These are phyloP conservation scores for Pulveroboletus frians DNA, from an alignment of 768 basidiomycete species.

Conservation along the genomic window DNA sequence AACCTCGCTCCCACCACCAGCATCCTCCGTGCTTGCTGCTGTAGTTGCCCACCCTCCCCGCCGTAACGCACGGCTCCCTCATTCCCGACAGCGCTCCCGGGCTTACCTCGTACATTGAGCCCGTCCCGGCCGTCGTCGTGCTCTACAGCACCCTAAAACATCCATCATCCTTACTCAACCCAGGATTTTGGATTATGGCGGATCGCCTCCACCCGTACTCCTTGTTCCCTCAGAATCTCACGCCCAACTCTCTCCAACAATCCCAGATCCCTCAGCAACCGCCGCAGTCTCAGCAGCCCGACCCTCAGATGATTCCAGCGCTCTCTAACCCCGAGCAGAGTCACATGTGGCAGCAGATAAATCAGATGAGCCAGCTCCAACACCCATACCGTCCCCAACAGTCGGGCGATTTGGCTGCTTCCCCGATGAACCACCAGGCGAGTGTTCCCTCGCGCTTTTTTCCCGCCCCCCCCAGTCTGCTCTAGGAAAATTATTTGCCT, in stretches of 20 bases:
- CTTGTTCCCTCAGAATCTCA: conserved; percentile 50
- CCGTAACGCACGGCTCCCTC: conserved; percentile 42
- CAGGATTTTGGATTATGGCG: conserved; percentile 47
- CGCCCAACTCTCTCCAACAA: conserved; percentile 37
- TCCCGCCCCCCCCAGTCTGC: conserved; percentile 1
- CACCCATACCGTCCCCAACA: conserved; percentile 41
- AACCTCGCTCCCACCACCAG: conserved; percentile 58
- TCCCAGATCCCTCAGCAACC: conserved; percentile 41
- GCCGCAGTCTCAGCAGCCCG: conserved; percentile 41
- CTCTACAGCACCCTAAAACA: conserved; percentile 26
- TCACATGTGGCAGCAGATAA: conserved; percentile 51
- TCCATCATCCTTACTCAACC: conserved; percentile 24
- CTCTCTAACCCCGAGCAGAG: conserved; percentile 46
- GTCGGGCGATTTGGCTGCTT: conserved; percentile 36
- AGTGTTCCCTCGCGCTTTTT: conserved; percentile 26
- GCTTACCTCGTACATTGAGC: conserved; percentile 18
- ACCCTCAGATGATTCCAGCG: conserved; percentile 35
- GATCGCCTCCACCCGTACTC: conserved; percentile 54
- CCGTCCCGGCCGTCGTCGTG: conserved; percentile 24
- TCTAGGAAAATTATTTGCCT: conserved; percentile 16
- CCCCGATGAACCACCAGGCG: conserved; percentile 45
- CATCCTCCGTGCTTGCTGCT: conserved; percentile 34
- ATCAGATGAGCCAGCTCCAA: conserved; percentile 39
- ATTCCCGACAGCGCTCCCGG: conserved; percentile 23
- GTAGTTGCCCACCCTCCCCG: conserved; percentile 37